A percentile compares a stretch with the other conserved stretches of the same genome.
phyloP scores from a whole-genome alignment of 1,284 basidiomycete species.

The Boletus subluridellus region DNA sequence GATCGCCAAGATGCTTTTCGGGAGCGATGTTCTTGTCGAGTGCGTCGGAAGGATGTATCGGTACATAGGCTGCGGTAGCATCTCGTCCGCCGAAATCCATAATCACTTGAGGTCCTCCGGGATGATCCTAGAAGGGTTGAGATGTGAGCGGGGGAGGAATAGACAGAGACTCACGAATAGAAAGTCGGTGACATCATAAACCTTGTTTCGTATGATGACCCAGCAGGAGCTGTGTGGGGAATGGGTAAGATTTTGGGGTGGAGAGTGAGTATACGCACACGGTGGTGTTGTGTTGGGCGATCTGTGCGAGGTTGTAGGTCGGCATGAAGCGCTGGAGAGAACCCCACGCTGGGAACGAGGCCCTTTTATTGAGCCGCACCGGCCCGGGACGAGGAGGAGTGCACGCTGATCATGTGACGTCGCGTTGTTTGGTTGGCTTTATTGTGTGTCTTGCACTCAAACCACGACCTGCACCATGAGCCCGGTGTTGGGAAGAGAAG shows the following conservation, averaged over 20 bases:
- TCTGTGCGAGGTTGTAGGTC: conserved; percentile 39
- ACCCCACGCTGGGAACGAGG: background rate
- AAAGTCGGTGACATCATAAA: conserved; percentile 86
- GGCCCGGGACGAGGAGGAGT: background rate
- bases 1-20: conserved; percentile 67
- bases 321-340: conserved; percentile 28
- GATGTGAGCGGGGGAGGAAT: background rate
- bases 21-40: conserved; percentile 64
- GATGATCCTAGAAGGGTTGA: conserved; percentile 58
- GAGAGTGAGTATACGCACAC: conserved; percentile 37
- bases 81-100: conserved; percentile 77
- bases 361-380: background rate
- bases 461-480: conserved; percentile 48
- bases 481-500: conserved; percentile 49
- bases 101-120: conserved; percentile 76
- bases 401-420: conserved; percentile 41
- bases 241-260: background rate
- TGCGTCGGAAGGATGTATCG: conserved; percentile 71
- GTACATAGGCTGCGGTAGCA: conserved; percentile 69
- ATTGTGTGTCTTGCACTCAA: conserved; percentile 40
- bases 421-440: conserved; percentile 51
- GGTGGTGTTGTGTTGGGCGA: conserved; percentile 52
- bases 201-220: conserved; percentile 77
- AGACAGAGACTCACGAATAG: conserved; percentile 47
- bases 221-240: conserved; percentile 64